Base-by-base conservation (phyloP, 371 early-diverging fungal genomes). In the Haplosporangium sp. region DNA sequence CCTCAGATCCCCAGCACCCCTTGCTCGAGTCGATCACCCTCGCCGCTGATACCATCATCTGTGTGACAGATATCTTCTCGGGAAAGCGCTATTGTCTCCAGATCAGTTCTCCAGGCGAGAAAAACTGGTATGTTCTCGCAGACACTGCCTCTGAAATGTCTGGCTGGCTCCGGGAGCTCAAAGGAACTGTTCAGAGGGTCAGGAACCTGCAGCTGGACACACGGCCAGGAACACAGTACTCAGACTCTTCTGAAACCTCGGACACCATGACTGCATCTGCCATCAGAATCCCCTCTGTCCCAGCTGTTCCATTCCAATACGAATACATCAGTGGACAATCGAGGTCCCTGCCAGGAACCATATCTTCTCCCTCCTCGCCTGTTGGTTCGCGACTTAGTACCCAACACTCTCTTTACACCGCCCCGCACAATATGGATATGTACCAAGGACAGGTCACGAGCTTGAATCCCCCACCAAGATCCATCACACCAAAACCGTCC, bases 81-180 rank as follows among this genome's bases (percentile, higher is more conserved):
- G 74, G 74, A 13, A 74, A 74, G 46, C 69, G 74, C 23, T 74
- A 56, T 23, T 74, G 74, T 45, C 60, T 74, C 21, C 64, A 74
- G 43, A 61, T 74, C 41, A 50, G 62, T 21, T 64, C 57, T 41
- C 74, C 74, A 2, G 69, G 65, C 9, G 69, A 74, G 40, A 68
- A 69, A 53, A 47, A 46, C 52, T 74, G 74, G 74, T 74, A 53
- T 54, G 69, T 74, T 37, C 69, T 74, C 45, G 74, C 74, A 12
- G 74, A 74, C 47, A 64, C 74, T n/a, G 74, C 74, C 23, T 41
- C 69, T 5, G 74, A 74, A 47, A 74, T 74, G 74, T 64, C 74
- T 12, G 74, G 69, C 16, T 74, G 74, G 74, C 64, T 74, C 20
- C 45, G 64, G 36, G 74, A 74, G 23, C 69, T 74, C 55, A 74